Base-by-base conservation (phyloP, 2,329 filamentous ascomycete species). In the Colletotrichum camelliae region DNA sequence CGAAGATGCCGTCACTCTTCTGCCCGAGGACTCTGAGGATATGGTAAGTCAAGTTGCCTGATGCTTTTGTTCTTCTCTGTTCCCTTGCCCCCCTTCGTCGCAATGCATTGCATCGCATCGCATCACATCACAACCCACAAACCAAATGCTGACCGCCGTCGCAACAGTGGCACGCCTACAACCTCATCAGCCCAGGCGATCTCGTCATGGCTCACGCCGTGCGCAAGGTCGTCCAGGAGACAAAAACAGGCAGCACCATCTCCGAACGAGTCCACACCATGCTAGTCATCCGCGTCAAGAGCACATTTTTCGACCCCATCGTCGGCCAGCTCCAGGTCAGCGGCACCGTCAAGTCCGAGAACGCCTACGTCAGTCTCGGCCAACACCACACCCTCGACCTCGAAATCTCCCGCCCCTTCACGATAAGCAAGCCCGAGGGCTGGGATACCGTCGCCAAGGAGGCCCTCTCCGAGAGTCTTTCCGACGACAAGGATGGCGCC, bases 361-460 rank as follows among this genome's bases (percentile, higher is more conserved):
- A 91, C 80, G 83, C 85, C 39, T 85, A 88, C 75, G 89, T 91
- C 72, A 84, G 85, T 78, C 81, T 90, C 57, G 91, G 90, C 67
- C 87, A 91, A 76, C 88, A 91, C 79, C 91, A 92, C 80, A 92
- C 90, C 2, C 87, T 92, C 78, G 96, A 98, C 79, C 90, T 99
- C 61, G 96, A 98, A 83, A 88, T 98, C 74, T 93, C 97, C 80
- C 91, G 96, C 57, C 93, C 96, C 67, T 98, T 98, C 80, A 96
- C 94, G 8, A 84, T 99, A 9, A 94, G 96, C 86, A 98, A 98
- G 86, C 90, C 91, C 52, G 87, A 92, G 13, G 77, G 77, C 57
- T 99, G 97, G 97, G 97, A 99, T 84, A 96, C 94, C 79, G 93
- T 99, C 13, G 95, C 96, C 5, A 87, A 94, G 64, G 93, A 94